Base-by-base conservation (phyloP, 176 grass and related monocot species). In the Cenchrus purpureus region DNA sequence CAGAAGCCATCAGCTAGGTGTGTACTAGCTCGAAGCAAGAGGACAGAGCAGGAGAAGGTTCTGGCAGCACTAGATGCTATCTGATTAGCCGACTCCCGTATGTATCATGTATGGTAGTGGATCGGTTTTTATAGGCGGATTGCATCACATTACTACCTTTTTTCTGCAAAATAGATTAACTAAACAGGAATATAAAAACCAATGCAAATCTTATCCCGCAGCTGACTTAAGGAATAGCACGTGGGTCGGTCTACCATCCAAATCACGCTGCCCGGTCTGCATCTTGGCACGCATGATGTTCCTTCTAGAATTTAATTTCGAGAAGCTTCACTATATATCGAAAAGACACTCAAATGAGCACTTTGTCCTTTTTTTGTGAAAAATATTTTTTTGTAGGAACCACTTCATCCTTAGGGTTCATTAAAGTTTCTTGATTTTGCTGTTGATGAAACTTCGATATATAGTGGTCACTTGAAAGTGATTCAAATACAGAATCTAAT, bases 71-170 rank as follows among this genome's bases (percentile, higher is more conserved):
- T 60, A 60, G 57, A 11, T 61, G 20, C n/a, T 10, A 61, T 22
- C 7, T 3, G 9, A 40, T 61, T n/a, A 11, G 11, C n/a, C n/a
- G 59, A 25, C 59, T 60, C 58, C 55, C 58, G 5, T 60, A 40
- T 40, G 37, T 40, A 40, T 40, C 37, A 60, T 60, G 58, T 22
- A 10, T 22, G 8, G 58, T 9, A 25, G 58, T 22, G 58, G 20
- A 60, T 61, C n/a, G 59, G 22, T 63, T 58, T 63, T 63, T 63
- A 63, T 63, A 63, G 60, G 8, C 60, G 29, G 60, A 63, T 60
- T 22, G 22, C 22, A 63, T 10, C 22, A 63, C 10, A 28, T 29
- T 60, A 60, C 20, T 22, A 22, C 2, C 3, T 58, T 20, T 20
- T 19, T 58, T 58, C 20, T 58, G 1, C 1, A 1, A 17, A 19